Evolutionary conservation across 495 filamentous ascomycete species (phyloP), one percentile per base, ranked within the genome.

Genomic region (Neurospora sp.): DNA sequence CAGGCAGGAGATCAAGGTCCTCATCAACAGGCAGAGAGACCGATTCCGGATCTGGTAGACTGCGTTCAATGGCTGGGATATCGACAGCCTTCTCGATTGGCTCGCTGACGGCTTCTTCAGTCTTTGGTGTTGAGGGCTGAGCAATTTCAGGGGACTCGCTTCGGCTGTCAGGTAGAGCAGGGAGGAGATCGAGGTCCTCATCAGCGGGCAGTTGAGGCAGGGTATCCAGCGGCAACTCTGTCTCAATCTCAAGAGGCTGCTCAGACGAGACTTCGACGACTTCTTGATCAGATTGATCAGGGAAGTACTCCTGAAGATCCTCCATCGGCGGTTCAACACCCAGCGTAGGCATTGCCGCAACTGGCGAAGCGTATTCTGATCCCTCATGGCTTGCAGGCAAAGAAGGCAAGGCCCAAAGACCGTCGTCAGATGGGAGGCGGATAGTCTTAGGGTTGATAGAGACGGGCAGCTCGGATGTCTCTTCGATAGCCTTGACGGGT

Each of bases 161-260:
- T 1, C 71, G 71, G 20, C 73, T 78, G 5, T 74, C 75, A 0
- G 75, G 77, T 5, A 77, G 69, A 5, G 72, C 48, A 8, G 76
- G 73, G 23, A 77, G 16, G 9, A 42, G 18, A 12, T 72, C 41
- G 2, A 76, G 59, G 14, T 70, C 27, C 14, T 71, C 72, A 10
- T 27, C 37, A 23, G 42, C 42, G 20, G 42, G 31, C 14, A 20
- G 12, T 44, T 31, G 18, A 23, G 27, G 54, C 27, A 66, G 2
- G 27, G 27, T 10, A 66, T 35, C 6, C 3, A 37, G 6, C 7
- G 14, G 48, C 48, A 59, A 27, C 23, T 59, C 48, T 1, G 20
- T 59, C 20, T 27, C 48, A 59, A 14, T 11, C 48, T 27, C 20
- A 31, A 27, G 20, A 4, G 23, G 23, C n/a, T 23, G 4, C 20